Base-by-base conservation (phyloP, 371 early-diverging fungal genomes). In the Conidiobolus incongruus region DNA sequence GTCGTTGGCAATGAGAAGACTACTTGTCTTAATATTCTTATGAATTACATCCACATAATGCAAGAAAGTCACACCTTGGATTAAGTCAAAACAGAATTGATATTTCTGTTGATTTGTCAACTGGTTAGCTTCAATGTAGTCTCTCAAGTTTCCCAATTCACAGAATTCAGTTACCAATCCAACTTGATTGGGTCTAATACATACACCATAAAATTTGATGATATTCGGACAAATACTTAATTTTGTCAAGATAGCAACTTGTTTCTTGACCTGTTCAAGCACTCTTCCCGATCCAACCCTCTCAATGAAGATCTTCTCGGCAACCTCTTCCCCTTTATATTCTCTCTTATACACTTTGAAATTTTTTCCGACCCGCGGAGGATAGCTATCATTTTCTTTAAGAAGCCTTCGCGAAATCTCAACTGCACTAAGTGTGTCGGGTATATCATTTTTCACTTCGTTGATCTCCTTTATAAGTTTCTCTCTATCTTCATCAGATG, bases 181-280 rank as follows among this genome's bases (percentile, higher is more conserved):
- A 37, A 57, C 51, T 1, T 47, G 20, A 26, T 51, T 53, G 37
- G 53, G 49, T 31, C 50, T 45, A 35, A 49, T 53, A 26, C 50
- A 51, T 31, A 54, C 42, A 17, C 57, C 57, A 45, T 53, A 53
- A 35, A 57, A 57, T 22, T 43, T 48, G 22, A 51, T 47, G 37
- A 57, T 57, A 21, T 53, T 54, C 34, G 51, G 53, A 24, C 53
- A 53, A 10, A 54, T 45, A 21, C 54, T 54, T 30, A 57, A 40
- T 32, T 57, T 57, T 41, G 53, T 57, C 36, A 57, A 35, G 40
- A 57, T 57, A 24, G 57, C 57, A 8, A 57, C 49, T 34, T 57
- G 54, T 16, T 38, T 53, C 26, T 52, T 49, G 23, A 57, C 49
- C 52, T 53, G 53, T 23, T 53, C 48, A 29, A 53, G 48, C 52